Percentiles rank a stretch among this genome's conserved stretches.
Conservation (phyloP, 2,329 filamentous ascomycete species). For the Achaetomium macrosporum region DNA sequence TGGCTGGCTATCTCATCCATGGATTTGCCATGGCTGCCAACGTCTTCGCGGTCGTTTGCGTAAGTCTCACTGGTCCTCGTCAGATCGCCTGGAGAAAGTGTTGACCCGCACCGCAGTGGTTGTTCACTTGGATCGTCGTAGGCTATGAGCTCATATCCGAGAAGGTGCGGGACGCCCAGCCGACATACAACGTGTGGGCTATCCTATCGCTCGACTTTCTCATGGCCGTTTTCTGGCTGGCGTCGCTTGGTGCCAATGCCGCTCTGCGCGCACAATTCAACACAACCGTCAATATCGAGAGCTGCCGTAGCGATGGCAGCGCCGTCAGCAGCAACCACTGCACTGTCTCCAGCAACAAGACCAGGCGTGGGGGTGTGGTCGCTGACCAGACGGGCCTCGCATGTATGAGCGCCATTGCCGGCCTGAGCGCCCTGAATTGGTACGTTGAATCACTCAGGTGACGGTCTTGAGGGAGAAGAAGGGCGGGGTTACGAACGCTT, state of each 20-base stretch:
- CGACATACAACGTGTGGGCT: constrained; percentile 32
- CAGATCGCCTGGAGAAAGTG: not conserved
- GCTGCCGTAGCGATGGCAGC: constrained; percentile 28
- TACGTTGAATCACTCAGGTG: constrained; percentile 14
- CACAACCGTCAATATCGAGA: constrained; percentile 13
- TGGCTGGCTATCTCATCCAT: constrained; percentile 29
- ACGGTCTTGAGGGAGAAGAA: not conserved
- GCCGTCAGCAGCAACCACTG: constrained; percentile 25
- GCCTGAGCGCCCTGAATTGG: constrained; percentile 28
- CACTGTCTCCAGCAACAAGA: constrained; percentile 17
- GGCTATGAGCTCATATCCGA: constrained; percentile 27
- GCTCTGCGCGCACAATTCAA: constrained; percentile 26
- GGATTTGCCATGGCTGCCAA: constrained; percentile 24
- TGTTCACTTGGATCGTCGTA: constrained; percentile 28
- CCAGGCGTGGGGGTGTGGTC: constrained; percentile 21
- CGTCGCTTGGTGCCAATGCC: constrained; percentile 29
- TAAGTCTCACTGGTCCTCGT: constrained; percentile 18
- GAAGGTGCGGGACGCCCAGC: constrained; percentile 23
- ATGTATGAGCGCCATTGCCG: constrained; percentile 29
- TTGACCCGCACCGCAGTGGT: constrained; percentile 16
- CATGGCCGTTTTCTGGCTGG: constrained; percentile 31
- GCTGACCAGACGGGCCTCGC: constrained; percentile 21
- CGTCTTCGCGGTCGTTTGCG: constrained; percentile 28
- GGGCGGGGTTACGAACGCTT: not conserved
- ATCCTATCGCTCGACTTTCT: constrained; percentile 29